Evolutionary conservation across 768 basidiomycete genomes (phyloP), one percentile per base, ranked within the genome.

Genomic region (Cyclocybe cylindracea): DNA sequence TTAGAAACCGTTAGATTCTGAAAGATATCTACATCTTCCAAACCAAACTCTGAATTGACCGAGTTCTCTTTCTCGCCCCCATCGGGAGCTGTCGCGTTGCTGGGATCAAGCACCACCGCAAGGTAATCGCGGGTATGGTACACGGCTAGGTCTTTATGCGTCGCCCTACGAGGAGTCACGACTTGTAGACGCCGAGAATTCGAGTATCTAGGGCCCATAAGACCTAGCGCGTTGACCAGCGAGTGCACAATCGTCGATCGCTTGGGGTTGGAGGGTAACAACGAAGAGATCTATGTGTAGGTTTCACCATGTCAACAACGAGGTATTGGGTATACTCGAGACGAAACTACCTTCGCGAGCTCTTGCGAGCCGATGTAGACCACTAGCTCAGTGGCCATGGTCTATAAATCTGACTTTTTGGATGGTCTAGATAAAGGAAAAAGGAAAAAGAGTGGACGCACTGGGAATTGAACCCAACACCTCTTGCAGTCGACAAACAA

Each of bases 91-190:
- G 24, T 16, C n/a, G 68, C 54, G 37, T 70, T 68, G 48, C 64
- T 44, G 39, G 72, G 66, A 32, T 75, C 63, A 31, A 85, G 66
- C 5, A 85, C 74, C 60, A 73, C 76, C 51, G 89, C 82, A 5
- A 94, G 74, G 64, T 87, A 94, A 33, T 82, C 80, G n/a, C 70
- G 68, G 14, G 81, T 83, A 61, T 94, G 93, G 60, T 91, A 94
- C 13, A 71, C 69, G 10, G 72, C 58, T 4, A 96, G 78, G 8
- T 89, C 84, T 34, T 75, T 77, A 51, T 65, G 65, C 0, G 74
- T 79, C 0, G 89, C 91, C 19, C 69, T 73, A 5, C 63, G 57
- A 0, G 89, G 85, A 4, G 76, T 76, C 4, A 89, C 61, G 3
- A 87, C 69, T 35, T 66, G 71, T 16, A 84, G 62, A 9, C 60